Evolutionary conservation across 2,329 filamentous ascomycete genomes (phyloP).

Genomic region (Coleophoma crateriformis): DNA sequence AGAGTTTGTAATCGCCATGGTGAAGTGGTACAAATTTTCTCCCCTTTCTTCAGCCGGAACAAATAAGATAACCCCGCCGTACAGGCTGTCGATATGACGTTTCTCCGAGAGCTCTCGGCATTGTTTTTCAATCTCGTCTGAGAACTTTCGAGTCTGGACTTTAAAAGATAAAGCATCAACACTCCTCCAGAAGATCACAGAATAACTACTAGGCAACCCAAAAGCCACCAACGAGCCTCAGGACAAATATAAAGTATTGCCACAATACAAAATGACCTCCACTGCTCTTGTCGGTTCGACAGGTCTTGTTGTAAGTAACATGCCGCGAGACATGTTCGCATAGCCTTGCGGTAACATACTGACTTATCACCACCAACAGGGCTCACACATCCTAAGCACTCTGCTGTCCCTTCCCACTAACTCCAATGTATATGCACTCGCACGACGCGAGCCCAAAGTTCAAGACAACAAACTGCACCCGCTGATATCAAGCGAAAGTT

Average conservation of each 20-base stretch:
- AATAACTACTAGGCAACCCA: no score
- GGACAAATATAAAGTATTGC: neutral
- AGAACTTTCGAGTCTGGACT: no score
- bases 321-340: neutral
- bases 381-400: conserved; percentile 67
- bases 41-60: no score
- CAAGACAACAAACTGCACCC: conserved; percentile 53
- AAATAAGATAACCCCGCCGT: no score
- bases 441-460: conserved; percentile 55
- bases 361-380: conserved; percentile 27
- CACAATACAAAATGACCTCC: conserved; percentile 31
- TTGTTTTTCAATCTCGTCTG: no score
- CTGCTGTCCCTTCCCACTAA: conserved; percentile 50
- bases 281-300: conserved; percentile 39
- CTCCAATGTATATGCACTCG: conserved; percentile 50
- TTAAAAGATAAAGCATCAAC: no score
- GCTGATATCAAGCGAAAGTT: conserved; percentile 61
- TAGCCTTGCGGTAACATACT: conserved; percentile 3
- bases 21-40: no score
- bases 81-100: no score
- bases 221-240: neutral
- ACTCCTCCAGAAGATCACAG: no score
- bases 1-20: no score
- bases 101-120: no score
- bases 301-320: conserved; percentile 39